These are phyloP conservation scores for Phaeodactylum tricornutum DNA, from an alignment of 108 stramenopile genomes.

Conservation along the genomic window DNA sequence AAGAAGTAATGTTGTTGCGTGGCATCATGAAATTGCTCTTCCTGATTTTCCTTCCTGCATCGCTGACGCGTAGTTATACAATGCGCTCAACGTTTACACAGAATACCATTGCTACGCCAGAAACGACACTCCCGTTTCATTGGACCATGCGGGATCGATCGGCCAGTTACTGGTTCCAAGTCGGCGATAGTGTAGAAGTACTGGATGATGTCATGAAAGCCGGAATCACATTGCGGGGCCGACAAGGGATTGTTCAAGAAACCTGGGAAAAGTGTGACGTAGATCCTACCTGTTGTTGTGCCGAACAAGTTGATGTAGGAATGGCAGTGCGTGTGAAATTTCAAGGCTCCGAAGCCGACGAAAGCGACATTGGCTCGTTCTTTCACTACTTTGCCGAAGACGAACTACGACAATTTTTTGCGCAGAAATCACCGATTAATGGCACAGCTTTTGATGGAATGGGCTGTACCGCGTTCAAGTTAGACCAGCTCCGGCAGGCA, in stretches of 20 bases:
- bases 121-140: too few relatives aligned
- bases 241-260: slow-evolving; percentile 44
- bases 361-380: slow-evolving; percentile 18
- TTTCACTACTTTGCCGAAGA: slow-evolving; percentile 59
- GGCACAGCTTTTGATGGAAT: slow-evolving; percentile 40
- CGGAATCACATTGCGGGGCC: slow-evolving; percentile 32
- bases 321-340: slow-evolving; percentile 58
- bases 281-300: slow-evolving; percentile 81
- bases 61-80: too few relatives aligned
- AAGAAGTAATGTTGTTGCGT: too few relatives aligned
- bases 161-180: slow-evolving; percentile 34
- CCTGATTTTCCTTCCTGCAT: too few relatives aligned
- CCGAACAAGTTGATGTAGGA: slow-evolving; percentile 55
- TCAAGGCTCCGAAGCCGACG: slow-evolving; percentile 5
- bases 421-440: too few relatives aligned
- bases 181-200: slow-evolving; percentile 51
- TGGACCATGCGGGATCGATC: slow-evolving; percentile 50
- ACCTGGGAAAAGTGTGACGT: slow-evolving; percentile 83
- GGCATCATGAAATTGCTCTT: too few relatives aligned
- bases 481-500: slow-evolving; percentile 28
- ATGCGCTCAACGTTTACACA: too few relatives aligned
- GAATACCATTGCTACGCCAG: too few relatives aligned
- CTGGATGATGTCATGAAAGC: slow-evolving; percentile 36
- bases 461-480: slow-evolving; percentile 32
- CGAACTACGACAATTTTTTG: too few relatives aligned